These are phyloP conservation scores for Quercus cerris DNA, from an alignment of 306 rosid genomes.

Conservation along the genomic window DNA sequence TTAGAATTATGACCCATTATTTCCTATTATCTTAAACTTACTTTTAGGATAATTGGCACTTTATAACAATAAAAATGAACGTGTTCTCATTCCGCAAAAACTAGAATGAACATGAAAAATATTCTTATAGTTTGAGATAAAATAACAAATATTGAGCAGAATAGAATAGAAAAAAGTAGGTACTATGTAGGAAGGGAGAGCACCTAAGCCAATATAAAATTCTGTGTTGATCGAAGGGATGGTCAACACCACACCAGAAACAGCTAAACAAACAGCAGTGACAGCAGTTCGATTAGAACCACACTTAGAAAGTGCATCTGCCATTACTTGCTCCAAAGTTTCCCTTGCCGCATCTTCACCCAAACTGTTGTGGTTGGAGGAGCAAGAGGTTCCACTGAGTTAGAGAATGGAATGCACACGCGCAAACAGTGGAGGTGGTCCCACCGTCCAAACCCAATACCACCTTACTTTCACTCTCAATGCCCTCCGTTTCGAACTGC, in stretches of 20 bases:
- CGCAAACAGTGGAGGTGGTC: slow-evolving; percentile 81
- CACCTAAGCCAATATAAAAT: slow-evolving; percentile 80
- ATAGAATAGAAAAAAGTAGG: too few species aligned
- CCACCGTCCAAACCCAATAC: slow-evolving; percentile 87
- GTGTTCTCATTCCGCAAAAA: too few species aligned
- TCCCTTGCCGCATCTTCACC: slow-evolving; percentile 87
- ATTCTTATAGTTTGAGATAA: too few species aligned
- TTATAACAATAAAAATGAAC: too few species aligned
- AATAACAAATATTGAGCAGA: too few species aligned
- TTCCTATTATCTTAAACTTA: too few species aligned
- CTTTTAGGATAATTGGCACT: too few species aligned
- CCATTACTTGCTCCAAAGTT: slow-evolving; percentile 49
- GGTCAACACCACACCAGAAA: slow-evolving; percentile 95
- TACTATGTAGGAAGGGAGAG: neutral
- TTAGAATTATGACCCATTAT: too few species aligned
- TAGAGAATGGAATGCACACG: slow-evolving; percentile 64
- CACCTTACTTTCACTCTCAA: slow-evolving; percentile 37
- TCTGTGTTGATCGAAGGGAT: slow-evolving; percentile 80
- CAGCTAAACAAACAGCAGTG: slow-evolving; percentile 86
- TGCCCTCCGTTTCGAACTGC: slow-evolving; percentile 55
- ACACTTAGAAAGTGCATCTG: slow-evolving; percentile 72
- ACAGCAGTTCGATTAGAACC: slow-evolving; percentile 74
- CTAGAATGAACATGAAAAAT: too few species aligned
- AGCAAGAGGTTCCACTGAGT: slow-evolving; percentile 41
- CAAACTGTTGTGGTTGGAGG: slow-evolving; percentile 55